phyloP scores from a whole-genome alignment of 2,329 filamentous ascomycete species.

The Claviceps paspali region DNA sequence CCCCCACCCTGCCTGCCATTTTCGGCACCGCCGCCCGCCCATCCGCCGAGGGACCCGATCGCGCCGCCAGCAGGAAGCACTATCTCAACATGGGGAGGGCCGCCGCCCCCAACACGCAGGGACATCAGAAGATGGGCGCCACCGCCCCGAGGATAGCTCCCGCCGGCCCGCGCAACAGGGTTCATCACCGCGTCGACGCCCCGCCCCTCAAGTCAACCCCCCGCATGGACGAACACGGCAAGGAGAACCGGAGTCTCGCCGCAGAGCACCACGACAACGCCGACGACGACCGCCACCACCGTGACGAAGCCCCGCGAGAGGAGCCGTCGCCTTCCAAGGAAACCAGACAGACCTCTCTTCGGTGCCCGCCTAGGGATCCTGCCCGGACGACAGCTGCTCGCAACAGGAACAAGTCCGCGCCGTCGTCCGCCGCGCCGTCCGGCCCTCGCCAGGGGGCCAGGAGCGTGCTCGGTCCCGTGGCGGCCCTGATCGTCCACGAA shows the following conservation, averaged over 20 bases:
- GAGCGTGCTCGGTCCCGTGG: constrained; percentile 9
- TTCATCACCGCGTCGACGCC: too few relatives aligned
- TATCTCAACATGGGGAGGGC: constrained; percentile 29
- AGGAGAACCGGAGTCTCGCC: constrained; percentile 14
- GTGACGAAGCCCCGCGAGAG: constrained; percentile 8
- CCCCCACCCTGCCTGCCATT: constrained; percentile 24
- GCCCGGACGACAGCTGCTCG: too few relatives aligned
- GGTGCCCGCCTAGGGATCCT: too few relatives aligned
- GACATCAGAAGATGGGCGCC: constrained; percentile 9
- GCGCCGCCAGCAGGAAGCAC: constrained; percentile 25
- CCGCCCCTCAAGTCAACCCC: too few relatives aligned
- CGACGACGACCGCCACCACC: neutral
- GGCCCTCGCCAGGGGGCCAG: neutral
- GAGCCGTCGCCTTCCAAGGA: constrained; percentile 7
- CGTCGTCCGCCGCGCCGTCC: constrained; percentile 1
- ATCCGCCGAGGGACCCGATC: too few relatives aligned
- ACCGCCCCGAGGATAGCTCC: constrained; percentile 6
- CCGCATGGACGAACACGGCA: constrained; percentile 12
- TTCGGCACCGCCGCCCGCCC: constrained; percentile 21
- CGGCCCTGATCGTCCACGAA: constrained; percentile 12
- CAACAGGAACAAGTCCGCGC: neutral
- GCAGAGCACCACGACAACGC: too few relatives aligned
- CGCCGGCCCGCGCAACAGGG: neutral
- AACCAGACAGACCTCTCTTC: neutral
- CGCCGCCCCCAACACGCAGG: neutral